Evolutionary conservation across 2,329 filamentous ascomycete genomes (phyloP).

Genomic region (Westerdykella ornata): DNA sequence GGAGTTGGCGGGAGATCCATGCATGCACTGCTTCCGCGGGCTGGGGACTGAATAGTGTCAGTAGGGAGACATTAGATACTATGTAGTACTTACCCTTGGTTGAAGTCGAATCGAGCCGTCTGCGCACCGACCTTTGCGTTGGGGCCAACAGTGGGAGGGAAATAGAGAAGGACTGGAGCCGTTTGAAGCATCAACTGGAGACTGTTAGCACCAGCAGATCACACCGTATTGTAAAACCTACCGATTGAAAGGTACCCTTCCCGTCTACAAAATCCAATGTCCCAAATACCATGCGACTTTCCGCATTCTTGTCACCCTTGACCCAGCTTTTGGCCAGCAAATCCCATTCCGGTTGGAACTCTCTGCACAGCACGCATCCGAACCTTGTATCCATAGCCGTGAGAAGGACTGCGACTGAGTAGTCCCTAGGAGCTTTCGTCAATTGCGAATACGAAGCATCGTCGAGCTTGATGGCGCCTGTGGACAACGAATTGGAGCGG

Average conservation of each 20-base stretch:
- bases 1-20: slow-evolving; percentile 74
- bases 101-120: slow-evolving; percentile 80
- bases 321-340: slow-evolving; percentile 79
- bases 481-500: slow-evolving; percentile 59
- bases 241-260: slow-evolving; percentile 77
- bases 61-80: neutral
- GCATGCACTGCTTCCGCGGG: slow-evolving; percentile 69
- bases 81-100: slow-evolving; percentile 56
- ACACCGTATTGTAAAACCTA: slow-evolving; percentile 41
- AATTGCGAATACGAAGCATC: slow-evolving; percentile 70
- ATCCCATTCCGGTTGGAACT: slow-evolving; percentile 94
- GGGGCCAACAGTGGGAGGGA: slow-evolving; percentile 76
- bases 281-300: slow-evolving; percentile 68
- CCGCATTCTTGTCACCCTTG: slow-evolving; percentile 69
- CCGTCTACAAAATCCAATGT: slow-evolving; percentile 86
- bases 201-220: slow-evolving; percentile 12
- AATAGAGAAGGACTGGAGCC: slow-evolving; percentile 81
- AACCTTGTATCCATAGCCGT: slow-evolving; percentile 80
- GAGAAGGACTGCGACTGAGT: slow-evolving; percentile 72
- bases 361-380: slow-evolving; percentile 76
- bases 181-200: slow-evolving; percentile 82
- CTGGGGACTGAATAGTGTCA: slow-evolving; percentile 51
- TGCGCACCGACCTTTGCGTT: slow-evolving; percentile 63
- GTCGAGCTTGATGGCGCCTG: slow-evolving; percentile 67
- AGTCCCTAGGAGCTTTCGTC: slow-evolving; percentile 72